phyloP scores from a whole-genome alignment of 257 asterid species.

The Capsicum rhomboideum region DNA sequence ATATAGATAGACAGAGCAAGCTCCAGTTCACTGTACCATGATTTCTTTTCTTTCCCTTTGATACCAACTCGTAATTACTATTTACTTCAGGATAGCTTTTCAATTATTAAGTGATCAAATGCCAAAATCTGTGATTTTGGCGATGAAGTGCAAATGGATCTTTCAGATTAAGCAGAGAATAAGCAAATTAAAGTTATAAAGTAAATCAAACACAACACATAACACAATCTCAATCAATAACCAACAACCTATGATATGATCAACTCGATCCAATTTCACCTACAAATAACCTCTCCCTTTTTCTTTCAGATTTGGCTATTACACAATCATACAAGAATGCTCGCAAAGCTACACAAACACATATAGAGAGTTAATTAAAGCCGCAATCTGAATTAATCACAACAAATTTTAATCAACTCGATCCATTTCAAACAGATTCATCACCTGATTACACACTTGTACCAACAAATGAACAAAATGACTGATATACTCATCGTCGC shows the following conservation, averaged over 20 bases:
- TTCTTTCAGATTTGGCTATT: neutral
- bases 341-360: neutral
- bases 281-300: neutral
- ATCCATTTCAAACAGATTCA: neutral
- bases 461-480: neutral
- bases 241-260: neutral
- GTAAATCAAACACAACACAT: neutral
- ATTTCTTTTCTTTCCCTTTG: neutral
- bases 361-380: neutral
- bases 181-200: neutral
- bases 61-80: neutral
- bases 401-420: neutral
- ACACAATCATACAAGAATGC: neutral
- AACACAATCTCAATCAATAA: neutral
- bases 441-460: neutral
- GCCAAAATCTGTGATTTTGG: neutral
- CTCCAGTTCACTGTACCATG: neutral
- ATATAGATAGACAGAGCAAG: neutral
- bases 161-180: neutral
- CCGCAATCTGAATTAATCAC: neutral
- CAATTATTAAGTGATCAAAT: neutral
- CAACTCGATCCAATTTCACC: neutral
- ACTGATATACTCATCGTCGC: neutral
- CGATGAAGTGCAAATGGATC: neutral
- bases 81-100: neutral